Evolutionary conservation across 2,329 filamentous ascomycete genomes (phyloP).

Genomic region (Beauveria bassiana): DNA sequence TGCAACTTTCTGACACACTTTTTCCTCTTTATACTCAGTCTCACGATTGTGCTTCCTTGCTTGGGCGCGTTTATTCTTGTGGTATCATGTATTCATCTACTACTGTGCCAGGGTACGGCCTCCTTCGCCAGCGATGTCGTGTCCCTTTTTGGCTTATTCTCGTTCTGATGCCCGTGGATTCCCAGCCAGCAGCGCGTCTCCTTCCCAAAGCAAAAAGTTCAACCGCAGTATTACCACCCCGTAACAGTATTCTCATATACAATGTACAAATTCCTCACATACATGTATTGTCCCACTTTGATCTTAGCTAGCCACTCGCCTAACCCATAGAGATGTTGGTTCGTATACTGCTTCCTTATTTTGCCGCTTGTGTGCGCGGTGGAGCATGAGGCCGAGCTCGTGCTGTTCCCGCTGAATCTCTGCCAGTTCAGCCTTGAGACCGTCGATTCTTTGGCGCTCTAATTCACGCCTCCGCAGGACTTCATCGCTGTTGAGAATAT

Average conservation of each 20-base stretch:
- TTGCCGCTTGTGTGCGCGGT: slow-evolving; percentile 66
- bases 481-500: slow-evolving; percentile 57
- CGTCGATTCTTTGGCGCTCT: slow-evolving; percentile 59
- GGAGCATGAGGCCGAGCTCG: slow-evolving; percentile 67
- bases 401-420: slow-evolving; percentile 72
- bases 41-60: not conserved
- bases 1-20: not conserved
- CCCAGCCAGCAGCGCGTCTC: not conserved
- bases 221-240: not conserved
- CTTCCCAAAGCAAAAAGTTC: not conserved
- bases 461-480: slow-evolving; percentile 48
- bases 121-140: not conserved
- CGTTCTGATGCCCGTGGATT: not conserved
- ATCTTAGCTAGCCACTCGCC: slow-evolving; percentile 57
- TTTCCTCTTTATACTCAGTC: slow-evolving; percentile 1
- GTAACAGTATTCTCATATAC: not conserved
- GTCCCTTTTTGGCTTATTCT: not conserved
- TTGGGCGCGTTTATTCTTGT: not conserved
- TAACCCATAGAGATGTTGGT: slow-evolving; percentile 67
- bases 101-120: not conserved
- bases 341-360: slow-evolving; percentile 60
- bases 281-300: not conserved
- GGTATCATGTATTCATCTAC: not conserved
- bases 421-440: slow-evolving; percentile 57
- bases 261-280: not conserved